Evolutionary conservation across 2,329 filamentous ascomycete species (phyloP).

Genomic region (Talaromyces sp.): DNA sequence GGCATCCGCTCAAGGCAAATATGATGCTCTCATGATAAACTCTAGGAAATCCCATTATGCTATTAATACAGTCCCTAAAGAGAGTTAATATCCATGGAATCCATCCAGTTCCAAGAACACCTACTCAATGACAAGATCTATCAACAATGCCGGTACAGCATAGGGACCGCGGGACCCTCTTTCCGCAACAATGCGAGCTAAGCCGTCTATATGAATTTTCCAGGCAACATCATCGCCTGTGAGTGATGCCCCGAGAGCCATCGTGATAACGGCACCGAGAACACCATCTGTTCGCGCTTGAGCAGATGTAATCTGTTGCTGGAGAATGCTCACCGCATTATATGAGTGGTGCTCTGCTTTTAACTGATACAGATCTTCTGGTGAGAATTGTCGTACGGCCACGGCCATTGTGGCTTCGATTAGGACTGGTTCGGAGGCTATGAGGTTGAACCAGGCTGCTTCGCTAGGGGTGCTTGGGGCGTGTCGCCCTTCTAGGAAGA

Average conservation of each 20-base stretch:
- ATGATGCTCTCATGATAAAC: too few relatives aligned
- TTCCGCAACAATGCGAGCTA: too few relatives aligned
- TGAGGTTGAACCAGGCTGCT: conserved; percentile 25
- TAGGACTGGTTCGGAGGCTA: conserved; percentile 27
- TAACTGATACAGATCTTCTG: conserved; percentile 18
- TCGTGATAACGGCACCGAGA: conserved; percentile 25
- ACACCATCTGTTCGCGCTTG: conserved; percentile 23
- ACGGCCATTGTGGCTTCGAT: conserved; percentile 28
- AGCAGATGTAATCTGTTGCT: too few relatives aligned
- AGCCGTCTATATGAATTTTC: conserved; percentile 20
- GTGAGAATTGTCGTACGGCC: conserved; percentile 26
- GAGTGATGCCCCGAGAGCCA: conserved; percentile 28
- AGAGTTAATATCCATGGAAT: too few relatives aligned
- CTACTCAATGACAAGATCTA: too few relatives aligned
- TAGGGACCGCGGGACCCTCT: too few relatives aligned
- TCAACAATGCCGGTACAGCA: too few relatives aligned
- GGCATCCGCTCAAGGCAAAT: too few relatives aligned
- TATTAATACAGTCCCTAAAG: too few relatives aligned
- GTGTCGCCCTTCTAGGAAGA: neutral
- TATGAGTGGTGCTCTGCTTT: conserved; percentile 19
- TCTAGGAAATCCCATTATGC: too few relatives aligned
- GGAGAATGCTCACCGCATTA: conserved; percentile 12
- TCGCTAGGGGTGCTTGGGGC: conserved; percentile 11
- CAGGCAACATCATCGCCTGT: conserved; percentile 18
- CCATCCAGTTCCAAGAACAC: too few relatives aligned